Base-by-base conservation (phyloP, 306 rosid genomes). In the Pachyrhizus erosus region DNA sequence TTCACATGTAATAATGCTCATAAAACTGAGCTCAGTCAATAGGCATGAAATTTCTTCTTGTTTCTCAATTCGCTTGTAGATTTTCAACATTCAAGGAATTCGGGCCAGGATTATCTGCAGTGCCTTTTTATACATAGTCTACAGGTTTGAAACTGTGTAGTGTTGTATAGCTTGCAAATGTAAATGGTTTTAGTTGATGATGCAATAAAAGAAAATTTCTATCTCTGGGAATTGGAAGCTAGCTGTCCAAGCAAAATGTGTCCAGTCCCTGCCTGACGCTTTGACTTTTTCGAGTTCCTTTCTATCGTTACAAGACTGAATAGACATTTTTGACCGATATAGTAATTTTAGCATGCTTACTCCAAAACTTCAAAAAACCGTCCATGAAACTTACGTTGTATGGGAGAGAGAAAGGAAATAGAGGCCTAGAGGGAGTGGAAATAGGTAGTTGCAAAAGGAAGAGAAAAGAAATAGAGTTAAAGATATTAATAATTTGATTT, bases 1-100 rank as follows among this genome's bases (percentile, higher is more conserved):
- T 61, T 76, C 65, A 54, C 31, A 14, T 71, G 83, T 29, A 76
- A 67, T 29, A 76, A 67, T 54, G 67, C 69, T 79, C 76, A 49
- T 79, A 76, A 62, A n/a, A 37, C 21, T 73, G 66, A 78, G 81
- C 71, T 57, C 27, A 12, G 57, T 42, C 77, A 66, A 42, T 72
- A 84, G 46, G n/a, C 70, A 21, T 20, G 8, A 34, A 29, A 48
- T 54, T 54, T 55, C 48, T 31, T 13, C 14, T 29, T 62, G 40
- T 62, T 14, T 27, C 42, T 62, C 17, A 4, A 52, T 78, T 81
- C 42, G 73, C 45, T 73, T 54, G 68, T 83, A 55, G 65, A 66
- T 39, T 65, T 72, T 73, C 66, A 31, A 33, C 26, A 64, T 26
- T 42, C 61, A 55, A 78, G 81, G 54, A 66, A 66, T 71, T 46